These are phyloP conservation scores for Stephania yunnanensis DNA, from an alignment of 164 flowering plant genomes.

Conservation along the genomic window DNA sequence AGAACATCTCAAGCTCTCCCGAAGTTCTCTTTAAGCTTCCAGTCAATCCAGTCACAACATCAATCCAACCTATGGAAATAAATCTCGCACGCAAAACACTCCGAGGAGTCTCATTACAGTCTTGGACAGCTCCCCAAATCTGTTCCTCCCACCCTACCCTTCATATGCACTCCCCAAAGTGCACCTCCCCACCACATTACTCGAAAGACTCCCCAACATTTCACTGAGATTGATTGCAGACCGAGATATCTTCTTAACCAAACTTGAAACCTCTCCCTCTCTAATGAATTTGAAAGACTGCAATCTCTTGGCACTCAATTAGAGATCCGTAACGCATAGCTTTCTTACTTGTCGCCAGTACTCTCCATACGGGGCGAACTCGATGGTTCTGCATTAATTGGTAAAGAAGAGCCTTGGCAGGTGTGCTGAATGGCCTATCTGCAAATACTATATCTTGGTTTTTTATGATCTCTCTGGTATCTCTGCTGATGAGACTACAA, in stretches of 20 bases:
- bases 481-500: no score
- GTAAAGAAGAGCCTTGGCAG: no score
- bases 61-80: constrained; percentile 9
- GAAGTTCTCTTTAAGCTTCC: constrained; percentile 1
- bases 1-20: constrained; percentile 1
- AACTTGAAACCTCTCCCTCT: constrained; percentile 18
- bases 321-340: constrained; percentile 6
- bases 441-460: no score
- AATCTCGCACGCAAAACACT: constrained; percentile 2
- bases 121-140: constrained; percentile 4
- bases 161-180: background rate
- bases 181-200: no score
- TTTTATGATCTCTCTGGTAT: no score
- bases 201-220: no score
- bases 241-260: constrained; percentile 12
- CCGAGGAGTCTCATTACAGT: background rate
- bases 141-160: background rate
- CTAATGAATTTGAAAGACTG: background rate
- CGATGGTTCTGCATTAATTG: no score
- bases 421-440: no score
- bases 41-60: background rate
- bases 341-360: constrained; percentile 7
- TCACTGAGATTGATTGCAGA: background rate
- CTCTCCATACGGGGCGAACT: no score
- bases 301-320: constrained; percentile 8